These are phyloP conservation scores for Oenanthe sinensis DNA, from an alignment of 129 eudicot species.

Conservation along the genomic window DNA sequence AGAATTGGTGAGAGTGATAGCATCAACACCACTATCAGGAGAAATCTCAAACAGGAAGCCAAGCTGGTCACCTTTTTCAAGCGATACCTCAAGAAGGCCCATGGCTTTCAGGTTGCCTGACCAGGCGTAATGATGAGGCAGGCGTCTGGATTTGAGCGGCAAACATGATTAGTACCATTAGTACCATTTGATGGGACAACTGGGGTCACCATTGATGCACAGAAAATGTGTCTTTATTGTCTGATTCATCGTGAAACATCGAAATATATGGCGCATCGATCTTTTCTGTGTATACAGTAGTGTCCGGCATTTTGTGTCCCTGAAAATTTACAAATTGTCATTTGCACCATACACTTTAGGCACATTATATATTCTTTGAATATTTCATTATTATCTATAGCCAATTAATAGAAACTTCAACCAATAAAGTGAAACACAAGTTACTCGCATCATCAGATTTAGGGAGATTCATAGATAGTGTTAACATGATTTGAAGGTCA, in stretches of 20 bases:
- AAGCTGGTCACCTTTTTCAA: conserved; percentile 41
- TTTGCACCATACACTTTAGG: background rate
- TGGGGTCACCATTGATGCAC: conserved; percentile 94
- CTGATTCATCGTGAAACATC: conserved; percentile 79
- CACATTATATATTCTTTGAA: too few relatives aligned
- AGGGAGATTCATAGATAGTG: background rate
- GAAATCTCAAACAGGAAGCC: conserved; percentile 68
- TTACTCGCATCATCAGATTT: background rate
- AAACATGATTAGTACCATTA: conserved; percentile 53
- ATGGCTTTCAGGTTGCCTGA: conserved; percentile 81
- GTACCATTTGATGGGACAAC: conserved; percentile 81
- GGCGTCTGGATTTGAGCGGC: conserved; percentile 77
- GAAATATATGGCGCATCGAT: conserved; percentile 34
- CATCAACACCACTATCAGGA: conserved; percentile 57
- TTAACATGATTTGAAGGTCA: background rate
- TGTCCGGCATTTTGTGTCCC: conserved; percentile 46
- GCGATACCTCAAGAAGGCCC: conserved; percentile 94
- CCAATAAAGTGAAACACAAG: background rate
- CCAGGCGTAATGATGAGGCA: conserved; percentile 91
- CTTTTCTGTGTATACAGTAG: conserved; percentile 19
- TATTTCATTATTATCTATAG: too few relatives aligned
- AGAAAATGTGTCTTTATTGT: conserved; percentile 64
- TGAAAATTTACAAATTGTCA: conserved; percentile 20
- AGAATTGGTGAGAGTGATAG: conserved; percentile 54
- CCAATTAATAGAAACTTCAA: too few relatives aligned